Evolutionary conservation across 176 grass and related monocot genomes (phyloP).

Genomic region (Cenchrus purpureus): DNA sequence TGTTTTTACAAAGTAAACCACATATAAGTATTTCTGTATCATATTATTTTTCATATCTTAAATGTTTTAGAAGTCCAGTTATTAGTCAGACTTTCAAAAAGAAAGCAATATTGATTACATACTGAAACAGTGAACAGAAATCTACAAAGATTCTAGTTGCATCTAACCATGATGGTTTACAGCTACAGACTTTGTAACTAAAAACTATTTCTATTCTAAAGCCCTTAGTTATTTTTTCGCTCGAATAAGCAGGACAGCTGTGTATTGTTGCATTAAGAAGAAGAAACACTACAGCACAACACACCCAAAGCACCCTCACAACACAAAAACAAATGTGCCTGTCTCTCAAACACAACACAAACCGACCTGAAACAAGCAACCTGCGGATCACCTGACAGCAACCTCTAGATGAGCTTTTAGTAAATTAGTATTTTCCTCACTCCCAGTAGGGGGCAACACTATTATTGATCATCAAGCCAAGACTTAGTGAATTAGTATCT

Average conservation of each 20-base stretch:
- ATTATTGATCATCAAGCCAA: background rate
- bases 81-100: background rate
- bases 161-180: conserved; percentile 9
- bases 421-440: background rate
- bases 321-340: too few species aligned
- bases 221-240: background rate
- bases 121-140: background rate
- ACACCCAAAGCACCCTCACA: too few species aligned
- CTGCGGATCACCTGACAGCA: too few species aligned
- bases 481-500: background rate
- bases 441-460: background rate
- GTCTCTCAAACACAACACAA: too few species aligned
- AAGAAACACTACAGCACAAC: too few species aligned
- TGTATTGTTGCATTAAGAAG: too few species aligned
- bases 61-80: background rate
- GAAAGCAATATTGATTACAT: background rate
- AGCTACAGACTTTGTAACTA: background rate
- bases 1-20: background rate
- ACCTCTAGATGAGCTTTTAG: too few species aligned
- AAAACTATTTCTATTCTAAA: background rate
- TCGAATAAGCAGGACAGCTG: too few species aligned
- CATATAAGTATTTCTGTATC: background rate
- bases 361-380: too few species aligned
- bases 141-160: background rate
- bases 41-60: conserved; percentile 1